Evolutionary conservation across 768 basidiomycete species (phyloP).

Genomic region (Lactarius sanguifluus): DNA sequence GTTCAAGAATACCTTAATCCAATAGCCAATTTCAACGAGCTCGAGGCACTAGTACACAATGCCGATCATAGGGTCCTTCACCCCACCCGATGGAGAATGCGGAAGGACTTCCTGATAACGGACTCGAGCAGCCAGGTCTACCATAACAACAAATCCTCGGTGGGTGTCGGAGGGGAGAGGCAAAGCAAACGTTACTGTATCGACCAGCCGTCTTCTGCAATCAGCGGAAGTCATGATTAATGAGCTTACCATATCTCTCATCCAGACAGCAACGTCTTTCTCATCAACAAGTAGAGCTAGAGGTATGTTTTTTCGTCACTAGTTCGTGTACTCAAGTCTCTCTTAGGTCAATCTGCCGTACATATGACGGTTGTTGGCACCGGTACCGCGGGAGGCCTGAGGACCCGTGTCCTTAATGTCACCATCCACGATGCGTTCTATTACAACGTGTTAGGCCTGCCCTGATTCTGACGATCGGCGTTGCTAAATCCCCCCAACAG

Average conservation of each 20-base stretch:
- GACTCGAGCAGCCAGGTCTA: neutral
- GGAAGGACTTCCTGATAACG: neutral
- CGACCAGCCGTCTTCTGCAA: neutral
- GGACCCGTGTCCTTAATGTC: conserved; percentile 13
- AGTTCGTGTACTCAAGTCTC: conserved; percentile 12
- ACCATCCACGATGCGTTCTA: conserved; percentile 14
- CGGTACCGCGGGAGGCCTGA: neutral
- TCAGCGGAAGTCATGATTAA: neutral
- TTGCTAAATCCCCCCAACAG: conserved; percentile 16
- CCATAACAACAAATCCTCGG: conserved; percentile 1
- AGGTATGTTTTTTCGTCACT: conserved; percentile 25
- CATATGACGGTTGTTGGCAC: conserved; percentile 15
- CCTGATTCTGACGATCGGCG: conserved; percentile 21
- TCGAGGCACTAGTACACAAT: neutral
- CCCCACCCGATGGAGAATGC: neutral
- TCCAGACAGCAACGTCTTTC: conserved; percentile 1
- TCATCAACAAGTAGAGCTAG: conserved; percentile 14
- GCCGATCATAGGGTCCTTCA: neutral
- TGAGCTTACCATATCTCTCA: neutral
- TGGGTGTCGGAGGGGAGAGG: conserved; percentile 1
- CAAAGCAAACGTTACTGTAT: neutral
- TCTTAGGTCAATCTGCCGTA: conserved; percentile 26
- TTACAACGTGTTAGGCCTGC: conserved; percentile 20
- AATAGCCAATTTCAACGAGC: conserved; percentile 10
- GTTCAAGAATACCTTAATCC: neutral